These are phyloP conservation scores for Coprinopsis marcescibilis DNA, from an alignment of 768 basidiomycete genomes.

Conservation along the genomic window DNA sequence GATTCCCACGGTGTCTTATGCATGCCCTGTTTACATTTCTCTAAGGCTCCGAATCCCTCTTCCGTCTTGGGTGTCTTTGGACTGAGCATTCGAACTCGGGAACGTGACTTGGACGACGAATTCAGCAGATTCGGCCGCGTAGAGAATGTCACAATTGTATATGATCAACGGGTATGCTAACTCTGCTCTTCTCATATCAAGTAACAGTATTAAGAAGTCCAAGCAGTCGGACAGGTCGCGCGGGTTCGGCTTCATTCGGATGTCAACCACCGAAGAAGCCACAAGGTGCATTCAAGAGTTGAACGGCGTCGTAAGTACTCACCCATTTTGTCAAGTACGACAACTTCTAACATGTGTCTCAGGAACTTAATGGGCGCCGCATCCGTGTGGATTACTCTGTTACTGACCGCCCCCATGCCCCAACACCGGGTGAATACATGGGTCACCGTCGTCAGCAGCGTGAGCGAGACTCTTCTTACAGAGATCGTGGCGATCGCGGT, in stretches of 20 bases:
- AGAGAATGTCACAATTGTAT: constrained; percentile 94
- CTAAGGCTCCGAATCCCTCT: constrained; percentile 83
- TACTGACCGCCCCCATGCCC: constrained; percentile 88
- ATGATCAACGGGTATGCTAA: constrained; percentile 84
- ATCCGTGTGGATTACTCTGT: constrained; percentile 98
- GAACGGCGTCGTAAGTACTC: constrained; percentile 76
- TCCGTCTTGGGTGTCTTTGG: constrained; percentile 96
- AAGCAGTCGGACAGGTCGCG: constrained; percentile 87
- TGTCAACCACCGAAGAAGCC: constrained; percentile 87
- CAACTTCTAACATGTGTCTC: constrained; percentile 9
- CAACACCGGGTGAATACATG: constrained; percentile 98
- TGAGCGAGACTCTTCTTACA: constrained; percentile 31
- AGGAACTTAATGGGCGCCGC: constrained; percentile 93
- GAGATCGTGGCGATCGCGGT: constrained; percentile 23
- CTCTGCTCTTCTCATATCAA: constrained; percentile 3
- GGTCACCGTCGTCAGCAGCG: constrained; percentile 64
- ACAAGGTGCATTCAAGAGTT: constrained; percentile 81
- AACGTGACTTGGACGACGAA: constrained; percentile 92
- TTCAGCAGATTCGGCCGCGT: constrained; percentile 85
- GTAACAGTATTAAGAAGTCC: constrained; percentile 42
- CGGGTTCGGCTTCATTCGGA: constrained; percentile 96
- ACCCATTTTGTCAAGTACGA: background rate
- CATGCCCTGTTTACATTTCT: constrained; percentile 30
- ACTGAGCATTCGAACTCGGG: constrained; percentile 90
- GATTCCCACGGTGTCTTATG: constrained; percentile 13